These are phyloP conservation scores for Mycena albidolilacea DNA, from an alignment of 768 basidiomycete species.

Conservation along the genomic window DNA sequence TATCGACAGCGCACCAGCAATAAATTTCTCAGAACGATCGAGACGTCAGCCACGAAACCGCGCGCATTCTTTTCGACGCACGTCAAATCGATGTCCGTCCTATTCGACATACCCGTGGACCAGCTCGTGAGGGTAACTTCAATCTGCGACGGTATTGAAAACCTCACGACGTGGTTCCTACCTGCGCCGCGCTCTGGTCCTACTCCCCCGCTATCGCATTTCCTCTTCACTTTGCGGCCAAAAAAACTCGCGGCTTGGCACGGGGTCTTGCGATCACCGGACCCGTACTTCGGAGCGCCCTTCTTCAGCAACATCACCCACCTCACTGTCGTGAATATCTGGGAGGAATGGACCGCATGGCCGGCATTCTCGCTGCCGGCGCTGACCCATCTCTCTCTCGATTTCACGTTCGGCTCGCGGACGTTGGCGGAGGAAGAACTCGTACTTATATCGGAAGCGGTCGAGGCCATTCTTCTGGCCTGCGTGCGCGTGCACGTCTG, in stretches of 20 bases:
- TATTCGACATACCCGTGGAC: constrained; percentile 51
- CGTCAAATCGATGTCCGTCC: constrained; percentile 55
- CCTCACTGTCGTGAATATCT: constrained; percentile 56
- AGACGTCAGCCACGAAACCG: constrained; percentile 51
- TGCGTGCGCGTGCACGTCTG: constrained; percentile 48
- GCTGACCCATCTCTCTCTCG: constrained; percentile 57
- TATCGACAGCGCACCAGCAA: constrained; percentile 50
- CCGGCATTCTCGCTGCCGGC: constrained; percentile 47
- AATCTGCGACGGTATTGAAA: constrained; percentile 52
- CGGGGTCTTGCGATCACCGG: constrained; percentile 42
- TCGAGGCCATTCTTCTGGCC: constrained; percentile 44
- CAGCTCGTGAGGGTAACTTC: constrained; percentile 50
- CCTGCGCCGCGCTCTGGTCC: constrained; percentile 36
- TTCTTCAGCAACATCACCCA: constrained; percentile 56
- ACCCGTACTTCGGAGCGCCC: constrained; percentile 45
- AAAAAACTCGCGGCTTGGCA: constrained; percentile 50
- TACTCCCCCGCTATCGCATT: constrained; percentile 37
- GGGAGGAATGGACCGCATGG: constrained; percentile 60
- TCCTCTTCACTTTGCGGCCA: constrained; percentile 47
- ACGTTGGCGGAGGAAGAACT: constrained; percentile 40
- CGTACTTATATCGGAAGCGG: constrained; percentile 42
- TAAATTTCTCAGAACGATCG: constrained; percentile 56
- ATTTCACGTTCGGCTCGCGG: constrained; percentile 51
- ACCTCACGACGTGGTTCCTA: constrained; percentile 56
- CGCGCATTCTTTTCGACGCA: constrained; percentile 51